Percentiles rank a stretch among this genome's conserved stretches.
These are phyloP conservation scores for Aureobasidium melanogenum DNA, from an alignment of 2,329 filamentous ascomycete species.

Conservation along the genomic window DNA sequence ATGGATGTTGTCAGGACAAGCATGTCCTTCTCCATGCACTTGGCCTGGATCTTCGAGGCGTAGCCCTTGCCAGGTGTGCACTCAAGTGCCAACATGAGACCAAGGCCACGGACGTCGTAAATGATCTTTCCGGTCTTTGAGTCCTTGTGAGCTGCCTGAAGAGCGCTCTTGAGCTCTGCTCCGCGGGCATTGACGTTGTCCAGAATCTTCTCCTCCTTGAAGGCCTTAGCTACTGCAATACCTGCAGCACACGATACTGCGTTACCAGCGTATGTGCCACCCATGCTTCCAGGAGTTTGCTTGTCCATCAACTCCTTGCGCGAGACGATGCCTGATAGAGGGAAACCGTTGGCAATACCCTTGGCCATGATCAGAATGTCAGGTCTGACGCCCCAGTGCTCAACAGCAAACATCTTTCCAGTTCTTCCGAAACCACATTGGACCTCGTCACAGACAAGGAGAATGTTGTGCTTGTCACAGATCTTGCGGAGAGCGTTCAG, in stretches of 20 bases:
- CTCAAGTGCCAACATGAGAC: conserved; percentile 32
- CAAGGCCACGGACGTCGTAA: conserved; percentile 30
- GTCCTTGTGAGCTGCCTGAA: conserved; percentile 19
- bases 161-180: conserved; percentile 20
- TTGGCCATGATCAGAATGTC: conserved; percentile 35
- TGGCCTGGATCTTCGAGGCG: conserved; percentile 30
- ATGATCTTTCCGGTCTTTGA: conserved; percentile 25
- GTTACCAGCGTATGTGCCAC: conserved; percentile 31
- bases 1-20: conserved; percentile 32
- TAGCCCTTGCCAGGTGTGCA: conserved; percentile 27
- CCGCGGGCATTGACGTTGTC: conserved; percentile 29
- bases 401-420: conserved; percentile 36
- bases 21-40: conserved; percentile 32
- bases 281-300: conserved; percentile 30
- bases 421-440: conserved; percentile 37
- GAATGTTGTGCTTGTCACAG: conserved; percentile 36
- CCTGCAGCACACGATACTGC: conserved; percentile 30
- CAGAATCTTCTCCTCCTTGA: conserved; percentile 29
- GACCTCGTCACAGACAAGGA: conserved; percentile 36
- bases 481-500: conserved; percentile 31
- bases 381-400: conserved; percentile 34
- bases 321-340: conserved; percentile 19
- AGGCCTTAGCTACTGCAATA: conserved; percentile 28
- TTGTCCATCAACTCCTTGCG: conserved; percentile 30
- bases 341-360: conserved; percentile 21